phyloP scores from a whole-genome alignment of 1,139 yeast genomes.

The Diutina ranongensis region DNA sequence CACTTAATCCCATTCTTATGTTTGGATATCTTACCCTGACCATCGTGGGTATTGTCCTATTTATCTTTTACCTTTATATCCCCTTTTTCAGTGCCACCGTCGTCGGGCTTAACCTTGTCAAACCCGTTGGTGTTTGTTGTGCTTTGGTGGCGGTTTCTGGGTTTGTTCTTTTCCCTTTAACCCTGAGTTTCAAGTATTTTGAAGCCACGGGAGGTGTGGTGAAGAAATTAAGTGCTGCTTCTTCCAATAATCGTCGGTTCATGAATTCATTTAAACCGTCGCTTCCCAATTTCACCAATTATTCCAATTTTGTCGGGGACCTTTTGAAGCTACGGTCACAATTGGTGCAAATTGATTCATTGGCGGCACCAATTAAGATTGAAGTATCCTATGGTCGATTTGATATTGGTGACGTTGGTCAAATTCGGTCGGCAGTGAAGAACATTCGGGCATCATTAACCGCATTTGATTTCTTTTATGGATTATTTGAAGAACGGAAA shows the following conservation, averaged over 20 bases:
- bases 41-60: constrained; percentile 11
- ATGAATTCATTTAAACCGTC: constrained; percentile 22
- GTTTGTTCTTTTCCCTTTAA: constrained; percentile 20
- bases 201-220: neutral
- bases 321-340: neutral
- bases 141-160: constrained; percentile 14
- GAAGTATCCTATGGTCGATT: constrained; percentile 2
- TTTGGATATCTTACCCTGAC: constrained; percentile 15
- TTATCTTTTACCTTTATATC: constrained; percentile 18
- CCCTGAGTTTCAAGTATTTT: constrained; percentile 18
- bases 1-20: constrained; percentile 14
- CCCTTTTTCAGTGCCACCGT: constrained; percentile 18
- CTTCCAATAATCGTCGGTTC: constrained; percentile 15
- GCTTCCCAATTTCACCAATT: constrained; percentile 12
- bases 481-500: neutral
- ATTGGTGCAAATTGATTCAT: neutral
- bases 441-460: neutral
- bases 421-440: neutral
- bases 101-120: constrained; percentile 15
- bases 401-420: neutral
- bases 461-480: neutral
- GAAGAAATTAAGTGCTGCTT: neutral
- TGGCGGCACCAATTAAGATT: neutral
- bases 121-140: constrained; percentile 18
- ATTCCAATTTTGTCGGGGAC: constrained; percentile 7